Evolutionary conservation across 805 yeast species (phyloP).

Genomic region (Cyberlindnera meyerae): DNA sequence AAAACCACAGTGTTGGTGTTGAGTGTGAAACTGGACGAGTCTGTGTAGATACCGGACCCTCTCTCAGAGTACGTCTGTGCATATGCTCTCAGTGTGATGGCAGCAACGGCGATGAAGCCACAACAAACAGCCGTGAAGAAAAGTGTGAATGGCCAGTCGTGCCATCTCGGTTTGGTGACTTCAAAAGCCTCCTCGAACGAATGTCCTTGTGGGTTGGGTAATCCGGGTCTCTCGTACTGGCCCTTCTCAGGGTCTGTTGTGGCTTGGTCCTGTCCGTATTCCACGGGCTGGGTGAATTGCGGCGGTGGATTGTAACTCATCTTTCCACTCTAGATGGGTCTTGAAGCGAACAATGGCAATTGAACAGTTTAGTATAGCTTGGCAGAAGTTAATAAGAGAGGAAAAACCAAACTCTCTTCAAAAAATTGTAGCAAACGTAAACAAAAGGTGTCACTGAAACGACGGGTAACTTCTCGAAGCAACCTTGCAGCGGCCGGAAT

Average conservation of each 20-base stretch:
- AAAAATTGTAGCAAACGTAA: neutral
- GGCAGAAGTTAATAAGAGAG: too few species aligned
- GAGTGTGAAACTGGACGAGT: conserved; percentile 52
- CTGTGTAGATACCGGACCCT: conserved; percentile 60
- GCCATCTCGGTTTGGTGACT: conserved; percentile 55
- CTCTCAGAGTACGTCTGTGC: conserved; percentile 46
- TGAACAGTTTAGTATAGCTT: too few species aligned
- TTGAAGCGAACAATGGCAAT: too few species aligned
- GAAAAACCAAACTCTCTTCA: too few species aligned
- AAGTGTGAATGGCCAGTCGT: conserved; percentile 69
- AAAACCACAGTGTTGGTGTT: conserved; percentile 72
- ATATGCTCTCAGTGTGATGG: conserved; percentile 62
- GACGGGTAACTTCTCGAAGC: too few species aligned
- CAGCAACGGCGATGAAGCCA: conserved; percentile 71
- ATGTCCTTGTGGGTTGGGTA: conserved; percentile 35
- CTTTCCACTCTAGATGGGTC: too few species aligned
- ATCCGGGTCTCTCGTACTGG: conserved; percentile 27
- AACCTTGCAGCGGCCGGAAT: too few species aligned
- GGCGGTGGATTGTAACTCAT: conserved; percentile 12
- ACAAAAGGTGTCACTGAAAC: neutral
- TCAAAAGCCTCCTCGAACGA: conserved; percentile 67
- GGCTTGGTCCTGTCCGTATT: conserved; percentile 15
- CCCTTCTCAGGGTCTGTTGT: conserved; percentile 13
- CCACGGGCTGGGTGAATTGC: conserved; percentile 21
- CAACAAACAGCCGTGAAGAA: conserved; percentile 45